Base-by-base conservation (phyloP, 345 rosid genomes). In the Physaria fendleri region DNA sequence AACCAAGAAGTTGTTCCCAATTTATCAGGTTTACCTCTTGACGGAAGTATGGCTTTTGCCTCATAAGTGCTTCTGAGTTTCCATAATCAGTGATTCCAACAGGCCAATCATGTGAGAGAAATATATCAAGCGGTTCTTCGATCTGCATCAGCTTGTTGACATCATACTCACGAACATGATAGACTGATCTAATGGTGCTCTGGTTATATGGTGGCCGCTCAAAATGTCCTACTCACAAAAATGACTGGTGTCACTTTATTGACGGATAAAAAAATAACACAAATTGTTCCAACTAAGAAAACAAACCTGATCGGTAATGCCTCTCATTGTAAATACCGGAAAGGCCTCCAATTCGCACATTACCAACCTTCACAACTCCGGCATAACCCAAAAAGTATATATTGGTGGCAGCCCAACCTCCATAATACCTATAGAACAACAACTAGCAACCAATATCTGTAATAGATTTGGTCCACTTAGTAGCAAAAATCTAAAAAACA, bases 71-170 rank as follows among this genome's bases (percentile, higher is more conserved):
- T 54, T 68, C 48, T 68, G 82, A 79, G 61, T 93, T 73, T 65
- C 90, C 94, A 64, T 68, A 85, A 59, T 93, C 94, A 75, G 94
- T 82, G 51, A 89, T 83, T 21, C 95, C 95, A 73, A 81, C 76
- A 56, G 95, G 97, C 97, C 99, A 93, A 68, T 93, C 94, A 54
- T 93, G 97, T 38, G 99, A 89, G 64, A 93, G 92, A 67, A 93
- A 89, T 59, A 89, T 78, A 72, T 93, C 87, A 66, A 89, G 71
- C 0, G 90, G 99, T 62, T 87, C 88, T 73, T 79, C 79, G 21
- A 85, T 67, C 52, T 85, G 89, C 94, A 85, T 77, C 66, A 93
- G 82, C 78, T 87, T 89, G 62, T 77, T 80, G 11, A 93, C 95
- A 62, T 93, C 97, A 68, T 80, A 93, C 71, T 89, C 94, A 44